These are phyloP conservation scores for Talaromyces liani DNA, from an alignment of 495 filamentous ascomycete genomes.

Conservation along the genomic window DNA sequence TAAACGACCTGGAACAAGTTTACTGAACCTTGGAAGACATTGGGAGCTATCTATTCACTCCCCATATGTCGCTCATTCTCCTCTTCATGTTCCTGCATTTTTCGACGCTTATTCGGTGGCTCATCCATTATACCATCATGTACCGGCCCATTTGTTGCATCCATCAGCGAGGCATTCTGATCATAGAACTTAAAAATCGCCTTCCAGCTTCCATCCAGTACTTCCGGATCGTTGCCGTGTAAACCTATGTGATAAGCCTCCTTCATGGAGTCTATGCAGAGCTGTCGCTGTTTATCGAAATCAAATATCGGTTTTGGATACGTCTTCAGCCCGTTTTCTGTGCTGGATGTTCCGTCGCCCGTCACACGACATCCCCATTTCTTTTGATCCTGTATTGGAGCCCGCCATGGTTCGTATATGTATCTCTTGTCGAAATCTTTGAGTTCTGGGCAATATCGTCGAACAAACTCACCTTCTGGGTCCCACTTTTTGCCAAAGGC, in stretches of 20 bases:
- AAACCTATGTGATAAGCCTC: slow-evolving; percentile 54
- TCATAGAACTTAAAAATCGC: slow-evolving; percentile 36
- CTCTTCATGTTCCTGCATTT: neutral
- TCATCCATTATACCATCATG: neutral
- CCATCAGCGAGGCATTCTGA: neutral
- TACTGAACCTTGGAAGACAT: too few relatives aligned
- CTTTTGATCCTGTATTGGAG: slow-evolving; percentile 52
- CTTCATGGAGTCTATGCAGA: slow-evolving; percentile 59
- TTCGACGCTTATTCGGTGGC: neutral
- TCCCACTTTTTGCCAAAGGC: slow-evolving; percentile 65
- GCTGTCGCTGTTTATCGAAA: slow-evolving; percentile 47
- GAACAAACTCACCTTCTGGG: slow-evolving; percentile 50
- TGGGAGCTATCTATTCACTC: neutral
- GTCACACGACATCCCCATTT: slow-evolving; percentile 49
- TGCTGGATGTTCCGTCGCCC: slow-evolving; percentile 33
- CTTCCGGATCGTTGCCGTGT: slow-evolving; percentile 49
- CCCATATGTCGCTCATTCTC: slow-evolving; percentile 1
- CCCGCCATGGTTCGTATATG: slow-evolving; percentile 70
- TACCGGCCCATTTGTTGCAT: neutral
- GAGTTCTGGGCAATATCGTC: slow-evolving; percentile 56
- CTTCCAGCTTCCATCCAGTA: slow-evolving; percentile 56
- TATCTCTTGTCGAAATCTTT: slow-evolving; percentile 51
- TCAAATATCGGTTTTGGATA: slow-evolving; percentile 72
- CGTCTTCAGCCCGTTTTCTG: slow-evolving; percentile 21
- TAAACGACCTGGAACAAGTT: too few relatives aligned